A percentile compares a stretch with the other conserved stretches of the same genome.
Evolutionary conservation across 352 stramenopile species (phyloP).

Genomic region (Globisporangium recalcitrans): DNA sequence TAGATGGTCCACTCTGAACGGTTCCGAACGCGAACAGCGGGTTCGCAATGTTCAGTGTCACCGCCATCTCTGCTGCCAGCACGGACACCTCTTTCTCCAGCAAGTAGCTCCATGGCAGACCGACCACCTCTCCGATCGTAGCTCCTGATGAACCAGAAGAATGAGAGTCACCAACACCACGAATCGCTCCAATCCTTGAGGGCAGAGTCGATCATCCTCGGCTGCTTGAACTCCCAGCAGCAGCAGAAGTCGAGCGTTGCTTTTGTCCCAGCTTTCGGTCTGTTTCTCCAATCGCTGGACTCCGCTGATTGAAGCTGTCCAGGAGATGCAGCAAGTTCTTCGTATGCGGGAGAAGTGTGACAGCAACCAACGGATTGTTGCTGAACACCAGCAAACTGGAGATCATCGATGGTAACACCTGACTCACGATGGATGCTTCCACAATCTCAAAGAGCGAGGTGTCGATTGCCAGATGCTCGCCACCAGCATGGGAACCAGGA

Average conservation of each 20-base stretch:
- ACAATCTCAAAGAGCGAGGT: slow-evolving; percentile 20
- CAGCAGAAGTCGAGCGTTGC: background rate
- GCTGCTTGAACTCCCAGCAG: background rate
- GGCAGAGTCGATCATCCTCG: background rate
- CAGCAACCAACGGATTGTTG: slow-evolving; percentile 47
- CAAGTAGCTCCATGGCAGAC: slow-evolving; percentile 46
- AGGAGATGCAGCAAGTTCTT: slow-evolving; percentile 43
- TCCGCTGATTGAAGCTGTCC: slow-evolving; percentile 38
- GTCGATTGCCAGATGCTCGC: background rate
- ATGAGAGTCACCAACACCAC: background rate
- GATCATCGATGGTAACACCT: slow-evolving; percentile 47
- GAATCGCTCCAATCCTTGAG: background rate
- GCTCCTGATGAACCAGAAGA: background rate
- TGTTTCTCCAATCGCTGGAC: slow-evolving; percentile 7
- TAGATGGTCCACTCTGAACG: background rate
- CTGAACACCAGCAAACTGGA: slow-evolving; percentile 58
- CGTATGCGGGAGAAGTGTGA: slow-evolving; percentile 34
- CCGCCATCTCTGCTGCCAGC: slow-evolving; percentile 42
- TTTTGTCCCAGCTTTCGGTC: slow-evolving; percentile 31
- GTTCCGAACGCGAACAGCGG: slow-evolving; percentile 17
- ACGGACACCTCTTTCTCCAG: slow-evolving; percentile 64
- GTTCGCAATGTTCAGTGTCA: slow-evolving; percentile 49
- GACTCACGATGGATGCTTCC: slow-evolving; percentile 43
- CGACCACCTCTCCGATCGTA: slow-evolving; percentile 25
- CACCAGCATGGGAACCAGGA: background rate